phyloP scores from a whole-genome alignment of 2,329 filamentous ascomycete genomes.

The Penicillium sp. region DNA sequence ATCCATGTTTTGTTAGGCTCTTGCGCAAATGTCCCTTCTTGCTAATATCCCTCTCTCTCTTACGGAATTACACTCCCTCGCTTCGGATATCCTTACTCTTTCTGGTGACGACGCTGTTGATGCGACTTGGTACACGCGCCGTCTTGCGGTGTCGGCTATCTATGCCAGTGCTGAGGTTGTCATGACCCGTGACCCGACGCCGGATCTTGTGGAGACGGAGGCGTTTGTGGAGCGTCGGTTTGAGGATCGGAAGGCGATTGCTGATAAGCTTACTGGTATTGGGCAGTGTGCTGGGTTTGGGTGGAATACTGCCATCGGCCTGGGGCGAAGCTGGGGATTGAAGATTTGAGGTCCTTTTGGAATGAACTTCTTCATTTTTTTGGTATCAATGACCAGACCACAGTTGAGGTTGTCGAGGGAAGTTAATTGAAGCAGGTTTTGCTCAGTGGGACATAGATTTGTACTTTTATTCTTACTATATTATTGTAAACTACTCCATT shows the following conservation, averaged over 20 bases:
- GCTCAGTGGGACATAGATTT: neutral
- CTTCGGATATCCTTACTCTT: conserved; percentile 91
- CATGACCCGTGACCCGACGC: conserved; percentile 84
- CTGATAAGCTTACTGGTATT: conserved; percentile 61
- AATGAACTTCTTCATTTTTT: neutral
- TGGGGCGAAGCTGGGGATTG: conserved; percentile 82
- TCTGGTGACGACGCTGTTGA: conserved; percentile 80
- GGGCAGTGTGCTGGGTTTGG: conserved; percentile 82
- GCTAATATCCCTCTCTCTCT: conserved; percentile 72
- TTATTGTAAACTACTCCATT: conserved; percentile 8
- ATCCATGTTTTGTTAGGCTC: conserved; percentile 55
- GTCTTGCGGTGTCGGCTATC: conserved; percentile 60
- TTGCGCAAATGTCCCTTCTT: conserved; percentile 86
- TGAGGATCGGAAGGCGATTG: conserved; percentile 63
- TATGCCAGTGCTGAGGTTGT: conserved; percentile 81
- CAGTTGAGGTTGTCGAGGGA: neutral
- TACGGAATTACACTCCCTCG: conserved; percentile 72
- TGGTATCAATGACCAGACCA: neutral
- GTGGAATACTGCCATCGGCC: conserved; percentile 70
- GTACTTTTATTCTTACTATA: conserved; percentile 1
- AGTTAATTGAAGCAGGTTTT: neutral
- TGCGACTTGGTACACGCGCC: conserved; percentile 80
- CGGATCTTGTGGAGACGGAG: conserved; percentile 71
- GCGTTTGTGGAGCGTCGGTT: conserved; percentile 75
- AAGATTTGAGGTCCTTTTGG: conserved; percentile 58